phyloP scores from a whole-genome alignment of 2,329 filamentous ascomycete species.

The Plectosphaerella sp. region DNA sequence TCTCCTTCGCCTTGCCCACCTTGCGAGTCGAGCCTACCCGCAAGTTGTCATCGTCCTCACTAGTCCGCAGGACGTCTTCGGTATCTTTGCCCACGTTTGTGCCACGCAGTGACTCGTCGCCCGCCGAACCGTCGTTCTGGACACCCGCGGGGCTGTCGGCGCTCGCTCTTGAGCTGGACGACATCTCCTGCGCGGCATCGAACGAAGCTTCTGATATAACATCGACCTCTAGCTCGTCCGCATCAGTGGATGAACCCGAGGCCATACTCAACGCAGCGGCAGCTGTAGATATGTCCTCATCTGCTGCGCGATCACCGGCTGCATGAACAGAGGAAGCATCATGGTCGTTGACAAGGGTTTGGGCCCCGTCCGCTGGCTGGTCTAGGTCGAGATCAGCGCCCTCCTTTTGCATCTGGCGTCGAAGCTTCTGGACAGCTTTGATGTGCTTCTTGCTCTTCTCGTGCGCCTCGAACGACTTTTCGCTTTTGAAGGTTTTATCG shows the following conservation, averaged over 20 bases:
- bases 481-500: slow-evolving; percentile 78
- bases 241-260: too few relatives aligned
- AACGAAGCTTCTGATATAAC: too few relatives aligned
- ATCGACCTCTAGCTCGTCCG: too few relatives aligned
- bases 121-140: background rate
- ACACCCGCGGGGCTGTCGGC: too few relatives aligned
- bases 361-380: slow-evolving; percentile 6
- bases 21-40: slow-evolving; percentile 27
- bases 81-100: too few relatives aligned
- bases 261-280: too few relatives aligned
- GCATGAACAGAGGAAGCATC: background rate
- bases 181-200: too few relatives aligned
- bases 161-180: too few relatives aligned
- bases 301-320: too few relatives aligned
- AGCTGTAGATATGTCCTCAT: too few relatives aligned
- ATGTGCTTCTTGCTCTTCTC: slow-evolving; percentile 96
- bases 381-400: slow-evolving; percentile 56
- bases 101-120: background rate
- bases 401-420: slow-evolving; percentile 78
- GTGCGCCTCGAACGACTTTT: slow-evolving; percentile 86
- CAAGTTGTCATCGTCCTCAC: background rate
- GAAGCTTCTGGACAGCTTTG: slow-evolving; percentile 78
- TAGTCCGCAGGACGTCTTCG: background rate
- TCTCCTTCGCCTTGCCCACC: slow-evolving; percentile 46
- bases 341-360: too few relatives aligned